Conservation (phyloP, 2,329 filamentous ascomycete species). For the Trichophyton benhamiae region DNA sequence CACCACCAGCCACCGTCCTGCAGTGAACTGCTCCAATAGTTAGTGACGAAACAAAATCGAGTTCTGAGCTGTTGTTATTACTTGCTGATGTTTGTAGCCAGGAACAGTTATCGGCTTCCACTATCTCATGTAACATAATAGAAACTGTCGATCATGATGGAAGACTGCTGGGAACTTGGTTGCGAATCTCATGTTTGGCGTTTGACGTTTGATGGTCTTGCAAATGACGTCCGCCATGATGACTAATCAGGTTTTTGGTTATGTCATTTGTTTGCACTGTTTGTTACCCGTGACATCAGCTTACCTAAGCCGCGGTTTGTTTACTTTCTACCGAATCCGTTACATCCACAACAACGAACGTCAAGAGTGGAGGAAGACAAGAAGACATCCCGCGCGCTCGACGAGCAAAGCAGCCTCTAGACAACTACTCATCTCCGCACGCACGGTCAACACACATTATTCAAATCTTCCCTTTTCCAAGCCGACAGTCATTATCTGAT, state of each 20-base stretch:
- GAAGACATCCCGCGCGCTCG: neutral
- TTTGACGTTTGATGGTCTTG: neutral
- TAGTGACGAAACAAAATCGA: no score
- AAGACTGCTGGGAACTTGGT: no score
- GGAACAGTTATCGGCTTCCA: neutral
- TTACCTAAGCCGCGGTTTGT: neutral
- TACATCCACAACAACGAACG: neutral
- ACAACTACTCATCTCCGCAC: neutral
- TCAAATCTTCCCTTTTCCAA: no score
- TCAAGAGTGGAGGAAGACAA: neutral
- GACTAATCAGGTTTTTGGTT: neutral
- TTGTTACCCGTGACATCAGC: neutral
- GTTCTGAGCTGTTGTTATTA: no score
- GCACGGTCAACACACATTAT: no score
- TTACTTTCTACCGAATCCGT: conserved; percentile 3
- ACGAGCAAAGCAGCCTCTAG: neutral
- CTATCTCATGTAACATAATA: no score
- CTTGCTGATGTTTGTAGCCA: no score
- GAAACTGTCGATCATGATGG: no score
- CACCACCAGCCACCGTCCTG: no score
- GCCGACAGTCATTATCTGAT: neutral
- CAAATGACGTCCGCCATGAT: neutral
- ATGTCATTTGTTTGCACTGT: neutral
- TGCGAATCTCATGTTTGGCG: no score
- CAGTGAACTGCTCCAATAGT: neutral